Evolutionary conservation across 441 rosid species (phyloP).

Genomic region (Pelargonium citronellum): DNA sequence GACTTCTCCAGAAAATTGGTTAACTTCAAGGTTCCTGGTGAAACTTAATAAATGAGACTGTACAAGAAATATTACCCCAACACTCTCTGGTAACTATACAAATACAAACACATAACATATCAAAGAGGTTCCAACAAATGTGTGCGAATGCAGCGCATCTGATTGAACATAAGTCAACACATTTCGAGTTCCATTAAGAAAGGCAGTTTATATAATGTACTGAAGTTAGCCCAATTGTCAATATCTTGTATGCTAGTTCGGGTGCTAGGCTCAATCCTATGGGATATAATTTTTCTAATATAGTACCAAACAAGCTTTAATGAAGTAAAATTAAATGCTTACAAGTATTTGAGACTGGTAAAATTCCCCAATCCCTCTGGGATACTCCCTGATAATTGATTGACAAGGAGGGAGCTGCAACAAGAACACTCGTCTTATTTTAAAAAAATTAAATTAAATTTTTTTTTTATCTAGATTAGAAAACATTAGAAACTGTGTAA

Average conservation of each 20-base stretch:
- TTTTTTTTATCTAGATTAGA: background rate
- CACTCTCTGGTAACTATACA: background rate
- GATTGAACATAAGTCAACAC: background rate
- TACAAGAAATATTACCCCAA: background rate
- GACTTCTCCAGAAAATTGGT: conserved; percentile 57
- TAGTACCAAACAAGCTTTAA: background rate
- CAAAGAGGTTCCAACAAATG: no score
- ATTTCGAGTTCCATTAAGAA: no score
- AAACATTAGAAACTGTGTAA: background rate
- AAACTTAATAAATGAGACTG: conserved; percentile 12
- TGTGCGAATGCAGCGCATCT: background rate
- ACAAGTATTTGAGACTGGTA: conserved; percentile 58
- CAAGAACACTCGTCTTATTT: no score
- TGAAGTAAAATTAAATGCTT: conserved; percentile 22
- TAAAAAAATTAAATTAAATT: no score
- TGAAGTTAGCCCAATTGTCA: no score
- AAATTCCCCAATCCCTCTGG: conserved; percentile 61
- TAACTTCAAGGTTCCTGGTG: conserved; percentile 62
- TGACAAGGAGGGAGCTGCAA: conserved; percentile 45
- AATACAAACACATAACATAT: no score
- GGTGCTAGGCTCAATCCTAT: background rate
- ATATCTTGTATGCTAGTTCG: no score
- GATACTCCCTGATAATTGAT: conserved; percentile 72
- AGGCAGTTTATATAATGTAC: no score
- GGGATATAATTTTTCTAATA: background rate